Percentiles rank a stretch among this genome's conserved stretches.
Conservation (phyloP, 805 yeast species). For the Kodamaea kaohsiungensis region DNA sequence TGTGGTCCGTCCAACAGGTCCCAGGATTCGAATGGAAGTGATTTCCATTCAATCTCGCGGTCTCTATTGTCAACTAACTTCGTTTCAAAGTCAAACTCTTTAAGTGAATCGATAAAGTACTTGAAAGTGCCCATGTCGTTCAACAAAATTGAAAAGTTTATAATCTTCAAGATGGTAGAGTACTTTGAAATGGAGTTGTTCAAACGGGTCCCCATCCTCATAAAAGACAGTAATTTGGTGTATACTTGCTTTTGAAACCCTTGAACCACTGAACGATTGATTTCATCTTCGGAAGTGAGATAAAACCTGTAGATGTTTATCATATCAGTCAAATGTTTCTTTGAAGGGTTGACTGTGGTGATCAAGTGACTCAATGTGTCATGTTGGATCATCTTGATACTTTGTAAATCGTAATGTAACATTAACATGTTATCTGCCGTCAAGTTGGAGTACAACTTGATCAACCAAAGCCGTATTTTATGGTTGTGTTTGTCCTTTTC, state of each 20-base stretch:
- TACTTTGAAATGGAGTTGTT: slow-evolving; percentile 50
- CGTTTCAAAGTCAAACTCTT: slow-evolving; percentile 8
- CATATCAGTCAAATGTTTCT: slow-evolving; percentile 23
- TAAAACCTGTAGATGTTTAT: slow-evolving; percentile 49
- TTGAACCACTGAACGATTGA: slow-evolving; percentile 46
- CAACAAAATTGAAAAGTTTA: slow-evolving; percentile 33
- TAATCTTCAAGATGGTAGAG: slow-evolving; percentile 32
- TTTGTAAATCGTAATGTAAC: slow-evolving; percentile 52
- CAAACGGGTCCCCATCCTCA: slow-evolving; percentile 58
- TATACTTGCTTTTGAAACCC: slow-evolving; percentile 62
- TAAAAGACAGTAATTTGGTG: slow-evolving; percentile 66
- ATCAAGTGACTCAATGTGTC: slow-evolving; percentile 63
- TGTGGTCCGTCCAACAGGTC: slow-evolving; percentile 6
- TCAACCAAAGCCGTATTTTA: slow-evolving; percentile 69
- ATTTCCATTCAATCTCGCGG: slow-evolving; percentile 51
- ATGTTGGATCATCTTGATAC: slow-evolving; percentile 72
- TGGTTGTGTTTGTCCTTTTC: slow-evolving; percentile 68
- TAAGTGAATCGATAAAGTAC: slow-evolving; percentile 18
- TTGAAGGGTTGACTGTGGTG: slow-evolving; percentile 34
- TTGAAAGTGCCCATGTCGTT: slow-evolving; percentile 31
- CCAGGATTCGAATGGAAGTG: slow-evolving; percentile 10
- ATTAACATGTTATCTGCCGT: slow-evolving; percentile 55
- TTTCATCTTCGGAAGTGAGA: slow-evolving; percentile 52
- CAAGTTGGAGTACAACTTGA: slow-evolving; percentile 58
- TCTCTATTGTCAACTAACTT: slow-evolving; percentile 61